Evolutionary conservation across 805 yeast species (phyloP).

Genomic region (Candida suzukii): DNA sequence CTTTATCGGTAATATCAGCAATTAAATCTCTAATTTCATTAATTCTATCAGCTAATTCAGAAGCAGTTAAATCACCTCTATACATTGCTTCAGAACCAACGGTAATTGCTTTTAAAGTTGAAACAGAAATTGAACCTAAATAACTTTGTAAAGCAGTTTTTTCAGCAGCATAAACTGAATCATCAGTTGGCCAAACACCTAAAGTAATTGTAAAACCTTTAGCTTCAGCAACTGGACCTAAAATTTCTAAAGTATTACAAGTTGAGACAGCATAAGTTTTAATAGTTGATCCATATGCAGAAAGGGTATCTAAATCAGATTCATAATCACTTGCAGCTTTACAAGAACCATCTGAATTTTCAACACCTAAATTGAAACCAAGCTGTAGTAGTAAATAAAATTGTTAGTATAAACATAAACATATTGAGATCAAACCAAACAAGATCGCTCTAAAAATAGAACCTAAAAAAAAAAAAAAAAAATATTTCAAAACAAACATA

Average conservation of each 20-base stretch:
- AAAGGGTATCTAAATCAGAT: slow-evolving; percentile 55
- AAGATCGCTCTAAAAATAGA: no score
- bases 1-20: slow-evolving; percentile 59
- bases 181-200: slow-evolving; percentile 95
- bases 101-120: slow-evolving; percentile 66
- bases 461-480: no score
- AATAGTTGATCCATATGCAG: slow-evolving; percentile 54
- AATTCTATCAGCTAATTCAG: slow-evolving; percentile 64
- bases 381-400: slow-evolving; percentile 21
- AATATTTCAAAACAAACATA: no score
- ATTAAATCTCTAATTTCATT: slow-evolving; percentile 53
- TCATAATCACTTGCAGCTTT: slow-evolving; percentile 66
- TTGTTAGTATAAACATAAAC: no score
- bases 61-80: slow-evolving; percentile 79
- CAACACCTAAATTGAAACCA: slow-evolving; percentile 84
- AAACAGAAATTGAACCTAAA: slow-evolving; percentile 65
- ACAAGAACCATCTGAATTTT: slow-evolving; percentile 69
- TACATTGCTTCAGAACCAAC: slow-evolving; percentile 96
- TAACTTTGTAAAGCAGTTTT: slow-evolving; percentile 60
- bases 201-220: slow-evolving; percentile 71
- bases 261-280: slow-evolving; percentile 92
- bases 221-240: slow-evolving; percentile 82
- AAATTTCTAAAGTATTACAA: slow-evolving; percentile 77
- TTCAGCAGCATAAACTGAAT: slow-evolving; percentile 68
- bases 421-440: background rate